A percentile compares a stretch with the other conserved stretches of the same genome.
These are phyloP conservation scores for Monosporascus sp. DNA, from an alignment of 2,329 filamentous ascomycete species.

Conservation along the genomic window DNA sequence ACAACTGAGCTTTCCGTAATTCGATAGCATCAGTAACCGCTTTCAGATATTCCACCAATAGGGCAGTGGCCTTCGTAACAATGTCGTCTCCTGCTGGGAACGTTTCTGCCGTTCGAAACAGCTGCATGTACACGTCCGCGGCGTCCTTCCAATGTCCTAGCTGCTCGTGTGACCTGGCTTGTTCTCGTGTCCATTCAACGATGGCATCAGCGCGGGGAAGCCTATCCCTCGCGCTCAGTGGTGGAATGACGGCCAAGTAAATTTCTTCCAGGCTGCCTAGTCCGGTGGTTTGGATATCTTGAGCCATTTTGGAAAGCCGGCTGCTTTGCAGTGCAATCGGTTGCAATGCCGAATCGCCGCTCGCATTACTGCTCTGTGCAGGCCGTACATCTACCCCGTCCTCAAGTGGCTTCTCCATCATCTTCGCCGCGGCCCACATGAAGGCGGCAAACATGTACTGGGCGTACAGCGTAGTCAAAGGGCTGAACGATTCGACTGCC, in stretches of 20 bases:
- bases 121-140: conserved; percentile 9
- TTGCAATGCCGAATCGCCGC: too few relatives aligned
- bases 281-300: conserved; percentile 17
- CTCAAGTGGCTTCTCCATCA: not conserved
- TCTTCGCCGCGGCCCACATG: conserved; percentile 20
- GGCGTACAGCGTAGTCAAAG: conserved; percentile 13
- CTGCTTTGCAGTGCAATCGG: too few relatives aligned
- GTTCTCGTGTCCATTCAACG: conserved; percentile 7
- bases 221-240: conserved; percentile 12
- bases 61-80: not conserved
- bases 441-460: conserved; percentile 25
- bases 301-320: conserved; percentile 15
- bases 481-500: not conserved
- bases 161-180: conserved; percentile 8
- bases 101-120: not conserved
- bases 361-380: too few relatives aligned
- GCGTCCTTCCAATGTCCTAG: conserved; percentile 8
- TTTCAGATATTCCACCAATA: not conserved
- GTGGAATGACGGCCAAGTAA: conserved; percentile 24
- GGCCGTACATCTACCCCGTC: not conserved
- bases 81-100: not conserved
- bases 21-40: not conserved
- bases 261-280: conserved; percentile 18
- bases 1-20: not conserved
- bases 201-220: conserved; percentile 8